Percentiles rank a stretch among this genome's conserved stretches.
Evolutionary conservation across 73 alveolate genomes (phyloP).

Genomic region (Paramecium primaurelia): DNA sequence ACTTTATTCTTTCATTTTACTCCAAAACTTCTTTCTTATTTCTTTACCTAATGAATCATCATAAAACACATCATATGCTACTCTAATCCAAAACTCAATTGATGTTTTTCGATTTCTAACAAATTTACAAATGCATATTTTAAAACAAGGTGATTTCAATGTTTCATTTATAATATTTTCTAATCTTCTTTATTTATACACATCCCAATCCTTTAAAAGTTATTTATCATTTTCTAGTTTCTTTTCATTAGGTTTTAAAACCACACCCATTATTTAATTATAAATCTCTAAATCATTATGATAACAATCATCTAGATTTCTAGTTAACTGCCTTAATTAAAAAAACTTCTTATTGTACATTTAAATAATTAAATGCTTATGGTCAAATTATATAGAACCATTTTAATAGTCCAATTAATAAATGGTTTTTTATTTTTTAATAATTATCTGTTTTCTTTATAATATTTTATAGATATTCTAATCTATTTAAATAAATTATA

Average conservation of each 20-base stretch:
- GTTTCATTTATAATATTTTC: not conserved
- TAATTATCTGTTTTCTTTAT: not conserved
- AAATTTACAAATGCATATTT: conserved; percentile 23
- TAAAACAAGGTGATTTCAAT: not conserved
- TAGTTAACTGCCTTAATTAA: conserved; percentile 8
- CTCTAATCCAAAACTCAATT: not conserved
- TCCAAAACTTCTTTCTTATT: conserved; percentile 34
- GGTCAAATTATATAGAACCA: not conserved
- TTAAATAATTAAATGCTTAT: not conserved
- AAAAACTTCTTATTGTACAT: conserved; percentile 39
- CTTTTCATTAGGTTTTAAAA: not conserved
- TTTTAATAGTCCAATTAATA: not conserved
- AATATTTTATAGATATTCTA: not conserved
- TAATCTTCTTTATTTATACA: not conserved
- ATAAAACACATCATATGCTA: conserved; percentile 17
- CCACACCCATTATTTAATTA: not conserved
- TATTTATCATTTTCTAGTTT: not conserved
- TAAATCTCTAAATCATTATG: not conserved
- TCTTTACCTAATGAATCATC: not conserved
- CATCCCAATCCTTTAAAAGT: not conserved
- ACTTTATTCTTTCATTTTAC: not conserved
- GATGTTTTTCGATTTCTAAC: not conserved
- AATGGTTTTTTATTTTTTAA: not conserved
- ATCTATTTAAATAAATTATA: too few species aligned
- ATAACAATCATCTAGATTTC: conserved; percentile 1